Evolutionary conservation across 1,284 basidiomycete genomes (phyloP).

Genomic region (Inonotus obliquus): DNA sequence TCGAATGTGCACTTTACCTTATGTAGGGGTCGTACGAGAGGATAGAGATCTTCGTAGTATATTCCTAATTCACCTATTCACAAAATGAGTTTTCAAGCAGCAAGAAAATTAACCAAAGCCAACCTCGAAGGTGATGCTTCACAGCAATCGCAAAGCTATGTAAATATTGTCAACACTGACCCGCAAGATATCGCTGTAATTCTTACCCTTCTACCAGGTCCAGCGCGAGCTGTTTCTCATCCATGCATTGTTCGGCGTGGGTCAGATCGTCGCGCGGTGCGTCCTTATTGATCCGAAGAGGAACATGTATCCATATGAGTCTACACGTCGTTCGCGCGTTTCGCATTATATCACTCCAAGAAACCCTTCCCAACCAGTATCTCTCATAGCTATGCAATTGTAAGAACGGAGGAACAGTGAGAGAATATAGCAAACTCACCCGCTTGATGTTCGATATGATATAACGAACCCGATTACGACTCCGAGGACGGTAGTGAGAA

Average conservation of each 20-base stretch:
- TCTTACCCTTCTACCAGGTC: slow-evolving; percentile 54
- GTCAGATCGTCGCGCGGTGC: slow-evolving; percentile 20
- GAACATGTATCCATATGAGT: slow-evolving; percentile 61
- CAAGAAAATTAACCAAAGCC: background rate
- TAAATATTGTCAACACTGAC: background rate
- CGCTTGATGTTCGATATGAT: slow-evolving; percentile 57
- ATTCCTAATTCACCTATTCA: slow-evolving; percentile 46
- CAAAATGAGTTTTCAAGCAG: background rate
- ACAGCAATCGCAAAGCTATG: slow-evolving; percentile 49
- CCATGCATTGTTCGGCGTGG: slow-evolving; percentile 45
- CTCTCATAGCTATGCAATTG: slow-evolving; percentile 45
- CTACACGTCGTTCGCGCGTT: slow-evolving; percentile 45
- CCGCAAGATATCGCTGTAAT: background rate
- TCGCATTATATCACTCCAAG: slow-evolving; percentile 55
- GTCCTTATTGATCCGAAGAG: slow-evolving; percentile 31
- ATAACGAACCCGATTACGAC: slow-evolving; percentile 72
- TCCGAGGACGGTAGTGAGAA: slow-evolving; percentile 61
- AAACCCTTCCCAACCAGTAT: slow-evolving; percentile 58
- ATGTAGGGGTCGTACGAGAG: slow-evolving; percentile 40
- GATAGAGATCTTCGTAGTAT: slow-evolving; percentile 56
- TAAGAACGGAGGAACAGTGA: background rate
- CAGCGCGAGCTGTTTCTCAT: slow-evolving; percentile 55
- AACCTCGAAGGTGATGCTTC: slow-evolving; percentile 63
- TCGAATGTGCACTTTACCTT: slow-evolving; percentile 23
- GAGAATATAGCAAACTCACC: slow-evolving; percentile 31